Evolutionary conservation across 495 filamentous ascomycete genomes (phyloP).

Genomic region (Lindgomyces ingoldianus): DNA sequence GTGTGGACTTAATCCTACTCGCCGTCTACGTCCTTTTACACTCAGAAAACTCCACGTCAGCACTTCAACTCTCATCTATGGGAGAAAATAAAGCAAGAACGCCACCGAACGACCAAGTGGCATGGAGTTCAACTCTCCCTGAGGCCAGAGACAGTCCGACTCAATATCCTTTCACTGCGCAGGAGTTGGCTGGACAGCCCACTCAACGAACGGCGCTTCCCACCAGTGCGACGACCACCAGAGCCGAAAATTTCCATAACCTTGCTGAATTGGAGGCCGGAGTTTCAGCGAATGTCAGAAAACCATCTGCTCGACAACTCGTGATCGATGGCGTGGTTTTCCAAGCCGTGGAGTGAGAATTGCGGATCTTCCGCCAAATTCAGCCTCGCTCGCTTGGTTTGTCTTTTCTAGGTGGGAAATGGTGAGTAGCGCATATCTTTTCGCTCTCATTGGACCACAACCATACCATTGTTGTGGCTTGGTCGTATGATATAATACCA

Average conservation of each 20-base stretch:
- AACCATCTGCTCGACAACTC: neutral
- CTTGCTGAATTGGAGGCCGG: neutral
- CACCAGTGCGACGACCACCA: neutral
- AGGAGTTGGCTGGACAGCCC: no score
- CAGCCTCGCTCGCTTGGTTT: no score
- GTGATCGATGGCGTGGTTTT: neutral
- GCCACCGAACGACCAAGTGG: no score
- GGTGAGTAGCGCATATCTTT: neutral
- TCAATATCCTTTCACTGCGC: neutral
- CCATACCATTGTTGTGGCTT: neutral
- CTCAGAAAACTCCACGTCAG: neutral
- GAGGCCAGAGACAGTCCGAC: neutral
- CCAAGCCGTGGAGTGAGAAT: neutral
- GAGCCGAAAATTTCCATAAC: neutral
- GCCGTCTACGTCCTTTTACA: neutral
- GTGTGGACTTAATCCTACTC: neutral
- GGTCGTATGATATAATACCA: neutral
- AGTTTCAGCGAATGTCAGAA: neutral
- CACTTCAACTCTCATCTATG: neutral
- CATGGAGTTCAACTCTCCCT: no score
- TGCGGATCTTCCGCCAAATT: no score
- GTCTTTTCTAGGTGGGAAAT: neutral
- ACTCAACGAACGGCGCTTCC: no score
- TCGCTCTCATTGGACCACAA: neutral
- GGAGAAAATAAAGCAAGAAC: neutral